Evolutionary conservation across 257 asterid genomes (phyloP), one percentile per base, ranked within the genome.

Genomic region (Leptodermis oblonga): DNA sequence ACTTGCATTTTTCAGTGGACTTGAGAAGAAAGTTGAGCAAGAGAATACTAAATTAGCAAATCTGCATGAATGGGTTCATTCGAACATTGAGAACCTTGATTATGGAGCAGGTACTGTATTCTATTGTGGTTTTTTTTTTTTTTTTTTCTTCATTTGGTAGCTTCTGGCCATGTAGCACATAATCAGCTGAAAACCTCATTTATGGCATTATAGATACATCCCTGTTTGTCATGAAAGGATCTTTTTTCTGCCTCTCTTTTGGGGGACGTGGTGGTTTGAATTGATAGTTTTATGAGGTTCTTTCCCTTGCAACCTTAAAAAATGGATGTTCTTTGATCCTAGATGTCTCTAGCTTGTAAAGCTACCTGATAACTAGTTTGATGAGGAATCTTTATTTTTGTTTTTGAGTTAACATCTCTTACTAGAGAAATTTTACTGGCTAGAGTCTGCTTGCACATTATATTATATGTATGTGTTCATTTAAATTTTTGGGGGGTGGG

Each of bases 1-100:
- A 72, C 66, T 48, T 67, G 68, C 84, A 28, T 94, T 94, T 83
- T 91, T 89, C 73, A 37, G 76, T 67, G 99, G 99, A 76, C 97
- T 91, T 62, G 97, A 86, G 86, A 86, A 87, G 83, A 89, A 82
- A 81, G 97, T 83, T 71, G 97, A 94, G 66, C 82, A 76, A 78
- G 97, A 80, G 78, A 94, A 89, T 73, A 79, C 72, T 51, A 90
- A 80, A 82, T 82, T 94, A 76, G 75, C 69, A 78, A 70, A 80
- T 74, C 77, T 94, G 88, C 99, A 94, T 71, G 86, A 87, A 68
- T 94, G 88, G 83, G 68, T 94, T 30, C 99, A 94, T 76, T 84
- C 96, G 6, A 89, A 94, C 83, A 88, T 91, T 73, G 98, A 94
- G 72, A 94, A 94, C 78, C 97, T 94, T 65, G 97, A 94, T 66